Percentiles rank a stretch among this genome's conserved stretches.
These are phyloP conservation scores for Trichoderma parareesei DNA, from an alignment of 495 filamentous ascomycete genomes.

Conservation along the genomic window DNA sequence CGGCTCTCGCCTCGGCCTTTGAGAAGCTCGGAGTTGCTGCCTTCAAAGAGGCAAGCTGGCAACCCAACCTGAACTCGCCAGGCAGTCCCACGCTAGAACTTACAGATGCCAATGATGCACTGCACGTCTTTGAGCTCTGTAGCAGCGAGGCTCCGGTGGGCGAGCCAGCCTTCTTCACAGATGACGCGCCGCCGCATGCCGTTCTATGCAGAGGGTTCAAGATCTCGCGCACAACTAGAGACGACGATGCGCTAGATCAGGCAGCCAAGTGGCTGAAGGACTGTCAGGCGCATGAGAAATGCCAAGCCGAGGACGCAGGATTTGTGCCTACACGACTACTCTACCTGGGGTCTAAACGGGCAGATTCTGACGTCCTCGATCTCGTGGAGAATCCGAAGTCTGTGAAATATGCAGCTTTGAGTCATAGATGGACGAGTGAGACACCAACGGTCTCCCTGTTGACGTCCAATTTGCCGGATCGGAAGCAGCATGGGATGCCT, in stretches of 20 bases:
- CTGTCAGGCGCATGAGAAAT: not conserved
- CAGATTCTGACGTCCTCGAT: not conserved
- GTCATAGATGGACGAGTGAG: slow-evolving; percentile 7
- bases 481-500: slow-evolving; percentile 15
- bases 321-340: slow-evolving; percentile 10
- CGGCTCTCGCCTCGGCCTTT: not conserved
- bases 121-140: not conserved
- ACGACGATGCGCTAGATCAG: not conserved
- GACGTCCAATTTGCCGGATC: not conserved
- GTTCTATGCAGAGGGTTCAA: not conserved
- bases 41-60: not conserved
- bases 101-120: not conserved
- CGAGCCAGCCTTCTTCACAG: not conserved
- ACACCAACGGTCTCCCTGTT: not conserved
- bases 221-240: not conserved
- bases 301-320: not conserved
- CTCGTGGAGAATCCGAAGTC: not conserved
- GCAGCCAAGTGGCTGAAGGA: not conserved
- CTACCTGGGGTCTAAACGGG: not conserved
- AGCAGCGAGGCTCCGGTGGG: not conserved
- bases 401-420: slow-evolving; percentile 6
- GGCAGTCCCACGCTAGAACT: not conserved
- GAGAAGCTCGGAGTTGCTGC: not conserved
- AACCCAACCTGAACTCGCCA: not conserved
- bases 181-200: not conserved